Percentiles rank a stretch among this genome's conserved stretches.
Evolutionary conservation across 1,139 yeast species (phyloP).

Genomic region (Pichia sp.): DNA sequence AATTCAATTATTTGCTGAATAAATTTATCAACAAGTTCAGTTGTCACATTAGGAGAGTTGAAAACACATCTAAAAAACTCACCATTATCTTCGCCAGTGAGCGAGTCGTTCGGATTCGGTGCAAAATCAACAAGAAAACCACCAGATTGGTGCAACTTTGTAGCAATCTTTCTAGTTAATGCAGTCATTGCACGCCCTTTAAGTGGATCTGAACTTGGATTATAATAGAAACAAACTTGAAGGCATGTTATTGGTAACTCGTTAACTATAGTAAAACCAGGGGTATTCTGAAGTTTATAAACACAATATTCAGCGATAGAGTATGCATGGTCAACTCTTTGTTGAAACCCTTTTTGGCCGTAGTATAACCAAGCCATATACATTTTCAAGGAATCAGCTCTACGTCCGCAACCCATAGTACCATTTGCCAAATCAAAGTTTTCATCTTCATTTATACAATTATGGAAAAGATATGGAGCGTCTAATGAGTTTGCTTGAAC

Average conservation of each 20-base stretch:
- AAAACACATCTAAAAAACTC: slow-evolving; percentile 84
- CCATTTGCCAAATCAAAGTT: slow-evolving; percentile 82
- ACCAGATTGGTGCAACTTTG: slow-evolving; percentile 55
- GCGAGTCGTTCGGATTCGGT: slow-evolving; percentile 52
- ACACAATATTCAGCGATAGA: slow-evolving; percentile 59
- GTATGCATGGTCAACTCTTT: slow-evolving; percentile 67
- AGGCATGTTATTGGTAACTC: slow-evolving; percentile 64
- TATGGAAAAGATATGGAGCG: slow-evolving; percentile 82
- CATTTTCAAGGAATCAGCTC: slow-evolving; percentile 76
- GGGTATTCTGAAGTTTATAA: slow-evolving; percentile 31
- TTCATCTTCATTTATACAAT: slow-evolving; percentile 42
- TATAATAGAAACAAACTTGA: slow-evolving; percentile 78
- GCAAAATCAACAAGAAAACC: slow-evolving; percentile 74
- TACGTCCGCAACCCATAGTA: slow-evolving; percentile 88
- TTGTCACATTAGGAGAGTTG: slow-evolving; percentile 58
- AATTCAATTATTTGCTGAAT: slow-evolving; percentile 30
- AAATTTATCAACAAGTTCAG: slow-evolving; percentile 37
- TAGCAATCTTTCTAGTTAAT: slow-evolving; percentile 58
- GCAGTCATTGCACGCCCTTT: slow-evolving; percentile 41
- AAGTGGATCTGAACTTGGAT: slow-evolving; percentile 33
- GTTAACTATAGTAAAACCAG: slow-evolving; percentile 49
- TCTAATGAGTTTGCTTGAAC: slow-evolving; percentile 67
- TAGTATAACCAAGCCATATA: slow-evolving; percentile 79
- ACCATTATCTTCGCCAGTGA: slow-evolving; percentile 43
- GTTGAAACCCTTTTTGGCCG: slow-evolving; percentile 53